Conservation (phyloP, 352 stramenopile species). For the Aphanomyces astaci region DNA sequence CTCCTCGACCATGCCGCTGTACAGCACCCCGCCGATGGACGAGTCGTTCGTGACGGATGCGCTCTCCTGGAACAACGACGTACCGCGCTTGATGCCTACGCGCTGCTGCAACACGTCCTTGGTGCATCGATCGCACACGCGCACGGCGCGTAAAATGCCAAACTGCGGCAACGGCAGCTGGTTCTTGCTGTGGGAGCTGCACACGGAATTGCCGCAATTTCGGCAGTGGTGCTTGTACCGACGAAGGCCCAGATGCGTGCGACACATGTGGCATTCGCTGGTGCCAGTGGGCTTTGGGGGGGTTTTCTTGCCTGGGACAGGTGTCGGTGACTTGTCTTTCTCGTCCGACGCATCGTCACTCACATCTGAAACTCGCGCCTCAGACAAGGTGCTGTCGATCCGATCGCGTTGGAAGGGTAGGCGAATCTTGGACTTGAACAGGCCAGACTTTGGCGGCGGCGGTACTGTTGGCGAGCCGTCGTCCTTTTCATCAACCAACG, state of each 20-base stretch:
- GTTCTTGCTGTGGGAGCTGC: slow-evolving; percentile 68
- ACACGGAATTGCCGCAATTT: slow-evolving; percentile 58
- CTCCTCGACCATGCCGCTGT: slow-evolving; percentile 62
- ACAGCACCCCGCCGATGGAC: slow-evolving; percentile 55
- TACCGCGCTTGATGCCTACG: slow-evolving; percentile 39
- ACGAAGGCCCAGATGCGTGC: slow-evolving; percentile 12
- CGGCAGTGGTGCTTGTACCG: slow-evolving; percentile 46
- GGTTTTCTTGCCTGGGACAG: slow-evolving; percentile 1
- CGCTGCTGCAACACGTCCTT: slow-evolving; percentile 58
- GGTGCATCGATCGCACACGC: slow-evolving; percentile 65
- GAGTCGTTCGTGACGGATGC: slow-evolving; percentile 18
- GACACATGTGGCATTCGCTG: slow-evolving; percentile 23
- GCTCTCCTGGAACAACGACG: not conserved
- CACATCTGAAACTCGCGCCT: not conserved
- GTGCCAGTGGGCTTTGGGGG: slow-evolving; percentile 11
- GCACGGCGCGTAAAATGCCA: slow-evolving; percentile 65
- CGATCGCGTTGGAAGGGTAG: not conserved
- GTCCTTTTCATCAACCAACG: not conserved
- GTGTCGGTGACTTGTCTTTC: slow-evolving; percentile 1
- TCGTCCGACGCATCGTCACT: slow-evolving; percentile 14
- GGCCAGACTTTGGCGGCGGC: not conserved
- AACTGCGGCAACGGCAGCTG: slow-evolving; percentile 63
- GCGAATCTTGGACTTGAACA: slow-evolving; percentile 13
- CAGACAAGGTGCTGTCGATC: not conserved
- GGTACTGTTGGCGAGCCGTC: not conserved